These are phyloP conservation scores for Hordeum pubiflorum DNA, from an alignment of 202 grass and related monocot genomes.

Conservation along the genomic window DNA sequence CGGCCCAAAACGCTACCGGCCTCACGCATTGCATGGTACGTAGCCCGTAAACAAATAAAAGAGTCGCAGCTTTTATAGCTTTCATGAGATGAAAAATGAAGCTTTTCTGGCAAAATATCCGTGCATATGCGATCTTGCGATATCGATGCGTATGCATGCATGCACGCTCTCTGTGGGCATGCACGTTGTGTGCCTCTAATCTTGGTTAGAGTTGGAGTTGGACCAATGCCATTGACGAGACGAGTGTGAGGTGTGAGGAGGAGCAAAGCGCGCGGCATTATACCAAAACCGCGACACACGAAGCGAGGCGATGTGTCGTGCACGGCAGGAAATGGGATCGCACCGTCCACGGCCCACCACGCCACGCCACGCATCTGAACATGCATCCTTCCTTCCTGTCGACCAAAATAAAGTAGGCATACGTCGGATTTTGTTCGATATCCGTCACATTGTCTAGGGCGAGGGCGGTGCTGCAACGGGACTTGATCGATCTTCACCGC, in stretches of 20 bases:
- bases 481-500: not conserved
- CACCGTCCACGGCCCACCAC: not conserved
- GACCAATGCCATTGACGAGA: no score
- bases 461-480: not conserved
- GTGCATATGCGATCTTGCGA: not conserved
- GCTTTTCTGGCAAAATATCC: not conserved
- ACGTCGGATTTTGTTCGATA: not conserved
- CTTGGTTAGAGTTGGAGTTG: no score
- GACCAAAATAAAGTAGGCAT: no score
- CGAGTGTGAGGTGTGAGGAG: not conserved
- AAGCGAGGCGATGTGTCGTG: not conserved
- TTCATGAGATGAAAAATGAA: not conserved
- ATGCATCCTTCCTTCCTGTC: not conserved
- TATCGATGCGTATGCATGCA: not conserved
- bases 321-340: not conserved
- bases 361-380: not conserved
- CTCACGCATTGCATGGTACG: conserved; percentile 1
- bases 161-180: not conserved
- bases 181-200: no score
- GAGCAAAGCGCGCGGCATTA: not conserved
- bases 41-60: conserved; percentile 11
- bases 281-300: not conserved
- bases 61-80: not conserved
- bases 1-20: not conserved
- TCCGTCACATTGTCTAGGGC: not conserved